These are phyloP conservation scores for Tricholoma terreum DNA, from an alignment of 768 basidiomycete species.

Conservation along the genomic window DNA sequence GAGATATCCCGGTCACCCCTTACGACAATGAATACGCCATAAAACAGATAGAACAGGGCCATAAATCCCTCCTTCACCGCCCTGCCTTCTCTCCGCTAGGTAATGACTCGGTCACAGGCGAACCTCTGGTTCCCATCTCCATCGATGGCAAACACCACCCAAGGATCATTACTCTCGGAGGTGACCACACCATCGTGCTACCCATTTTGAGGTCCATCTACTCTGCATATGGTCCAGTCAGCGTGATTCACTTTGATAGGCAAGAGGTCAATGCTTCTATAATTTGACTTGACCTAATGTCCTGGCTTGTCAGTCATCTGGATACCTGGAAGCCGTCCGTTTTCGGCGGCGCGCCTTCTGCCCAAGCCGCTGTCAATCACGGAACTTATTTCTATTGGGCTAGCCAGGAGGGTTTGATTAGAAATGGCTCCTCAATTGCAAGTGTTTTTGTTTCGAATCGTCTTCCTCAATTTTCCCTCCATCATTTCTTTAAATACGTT, in stretches of 20 bases:
- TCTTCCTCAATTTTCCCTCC: slow-evolving; percentile 16
- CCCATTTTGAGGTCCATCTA: slow-evolving; percentile 64
- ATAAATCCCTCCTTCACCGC: slow-evolving; percentile 67
- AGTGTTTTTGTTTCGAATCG: slow-evolving; percentile 45
- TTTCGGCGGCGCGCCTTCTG: slow-evolving; percentile 71
- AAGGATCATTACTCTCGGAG: slow-evolving; percentile 78
- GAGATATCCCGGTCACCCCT: slow-evolving; percentile 34
- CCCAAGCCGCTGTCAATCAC: slow-evolving; percentile 76
- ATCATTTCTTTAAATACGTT: slow-evolving; percentile 35
- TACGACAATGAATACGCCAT: slow-evolving; percentile 76
- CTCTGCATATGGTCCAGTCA: slow-evolving; percentile 74
- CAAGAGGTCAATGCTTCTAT: slow-evolving; percentile 12
- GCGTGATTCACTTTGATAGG: slow-evolving; percentile 79
- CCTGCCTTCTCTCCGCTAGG: slow-evolving; percentile 58
- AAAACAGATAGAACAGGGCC: slow-evolving; percentile 70
- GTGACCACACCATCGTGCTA: slow-evolving; percentile 82
- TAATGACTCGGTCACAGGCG: slow-evolving; percentile 59
- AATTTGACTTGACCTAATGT: background rate
- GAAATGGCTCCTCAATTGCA: slow-evolving; percentile 79
- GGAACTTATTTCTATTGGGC: slow-evolving; percentile 93
- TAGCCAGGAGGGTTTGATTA: slow-evolving; percentile 75
- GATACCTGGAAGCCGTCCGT: slow-evolving; percentile 77
- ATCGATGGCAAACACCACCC: slow-evolving; percentile 75
- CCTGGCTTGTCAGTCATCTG: slow-evolving; percentile 51
- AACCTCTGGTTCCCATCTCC: slow-evolving; percentile 55